Conservation (phyloP, 2,329 filamentous ascomycete species). For the Didymella glomerata region DNA sequence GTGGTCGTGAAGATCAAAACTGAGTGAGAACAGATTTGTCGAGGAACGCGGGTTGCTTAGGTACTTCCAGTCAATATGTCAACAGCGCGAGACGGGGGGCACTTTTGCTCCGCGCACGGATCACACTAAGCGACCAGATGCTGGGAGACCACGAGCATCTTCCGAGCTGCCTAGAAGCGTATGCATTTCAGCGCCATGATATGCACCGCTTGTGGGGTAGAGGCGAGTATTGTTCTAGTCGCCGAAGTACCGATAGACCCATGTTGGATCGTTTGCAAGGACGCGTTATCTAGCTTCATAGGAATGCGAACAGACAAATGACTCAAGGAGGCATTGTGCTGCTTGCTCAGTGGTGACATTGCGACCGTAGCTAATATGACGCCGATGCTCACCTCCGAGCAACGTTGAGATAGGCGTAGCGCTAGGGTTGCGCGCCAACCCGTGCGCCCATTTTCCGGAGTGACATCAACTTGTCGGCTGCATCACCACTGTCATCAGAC, state of each 20-base stretch:
- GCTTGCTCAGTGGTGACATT: conserved; percentile 28
- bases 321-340: conserved; percentile 25
- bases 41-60: too few relatives aligned
- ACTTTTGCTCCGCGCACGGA: too few relatives aligned
- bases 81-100: too few relatives aligned
- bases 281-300: conserved; percentile 22
- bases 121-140: not conserved
- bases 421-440: too few relatives aligned
- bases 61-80: too few relatives aligned
- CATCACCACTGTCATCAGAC: not conserved
- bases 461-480: conserved; percentile 18
- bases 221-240: conserved; percentile 33
- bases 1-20: too few relatives aligned
- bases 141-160: conserved; percentile 25
- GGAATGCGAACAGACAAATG: conserved; percentile 29
- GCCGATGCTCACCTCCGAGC: too few relatives aligned
- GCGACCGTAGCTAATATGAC: conserved; percentile 7
- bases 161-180: conserved; percentile 36
- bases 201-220: conserved; percentile 33
- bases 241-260: conserved; percentile 34
- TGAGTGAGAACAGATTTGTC: too few relatives aligned
- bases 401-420: too few relatives aligned
- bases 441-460: conserved; percentile 12
- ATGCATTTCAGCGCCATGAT: conserved; percentile 36
- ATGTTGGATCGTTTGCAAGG: conserved; percentile 24